Base-by-base conservation (phyloP, 306 rosid genomes). In the Alnus glutinosa region DNA sequence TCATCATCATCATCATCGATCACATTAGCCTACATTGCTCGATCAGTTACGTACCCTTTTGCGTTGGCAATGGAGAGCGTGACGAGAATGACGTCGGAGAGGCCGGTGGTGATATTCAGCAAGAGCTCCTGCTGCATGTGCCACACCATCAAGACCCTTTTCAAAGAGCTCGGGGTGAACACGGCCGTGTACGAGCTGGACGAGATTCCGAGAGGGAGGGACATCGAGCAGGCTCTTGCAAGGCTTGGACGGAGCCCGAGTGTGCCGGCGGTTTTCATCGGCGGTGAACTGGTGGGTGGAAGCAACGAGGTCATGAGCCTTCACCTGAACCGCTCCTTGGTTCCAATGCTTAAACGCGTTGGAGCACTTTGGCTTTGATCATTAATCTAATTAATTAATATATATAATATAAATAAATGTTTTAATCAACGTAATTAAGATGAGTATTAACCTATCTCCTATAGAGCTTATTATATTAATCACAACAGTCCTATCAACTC, bases 71-170 rank as follows among this genome's bases (percentile, higher is more conserved):
- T 92, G 99, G 99, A 96, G 3, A 84, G 85, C 15, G 94, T 96
- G 55, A 93, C 85, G 78, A 87, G 76, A 77, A 77, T 96, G 97
- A 93, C 78, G 10, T 82, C 98, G 6, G 98, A 96, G 88, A 96
- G 88, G 77, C 89, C 99, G 0, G 99, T 93, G 73, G 99, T 93
- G 83, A 92, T 96, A 80, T 96, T 96, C 88, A 96, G 99, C 93
- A 93, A 89, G 88, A 93, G 87, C 80, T 70, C 90, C 0, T 96
- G 99, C 78, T 90, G 96, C 88, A 91, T 96, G 88, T 89, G 97
- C 64, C 94, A 96, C 91, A 71, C 96, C 9, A 89, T 96, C 76
- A 96, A 90, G 86, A 89, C 94, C 49, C 90, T 96, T 7, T 84
- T 96, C 62, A 84, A 83, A 68, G 98, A 91, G 57, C 91, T 96